Evolutionary conservation across 2,329 filamentous ascomycete genomes (phyloP).

Genomic region (Eutypella sp.): DNA sequence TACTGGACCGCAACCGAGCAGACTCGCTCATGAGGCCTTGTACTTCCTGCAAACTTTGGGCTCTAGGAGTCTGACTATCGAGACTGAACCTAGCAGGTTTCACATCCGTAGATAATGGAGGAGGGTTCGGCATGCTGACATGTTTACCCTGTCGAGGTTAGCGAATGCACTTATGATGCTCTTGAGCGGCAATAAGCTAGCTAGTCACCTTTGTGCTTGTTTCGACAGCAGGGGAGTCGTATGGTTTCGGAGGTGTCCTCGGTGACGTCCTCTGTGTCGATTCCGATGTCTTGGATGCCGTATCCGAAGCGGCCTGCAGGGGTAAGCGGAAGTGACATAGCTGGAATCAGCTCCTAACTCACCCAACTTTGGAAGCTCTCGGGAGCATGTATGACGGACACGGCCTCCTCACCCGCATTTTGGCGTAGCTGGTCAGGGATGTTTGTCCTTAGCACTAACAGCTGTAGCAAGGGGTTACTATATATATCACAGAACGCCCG

Average conservation of each 20-base stretch:
- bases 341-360: slow-evolving; percentile 23
- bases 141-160: slow-evolving; percentile 24
- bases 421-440: slow-evolving; percentile 53
- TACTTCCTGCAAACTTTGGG: slow-evolving; percentile 76
- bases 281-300: slow-evolving; percentile 29
- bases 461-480: slow-evolving; percentile 30
- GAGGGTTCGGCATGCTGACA: slow-evolving; percentile 52
- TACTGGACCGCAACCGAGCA: slow-evolving; percentile 57
- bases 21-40: slow-evolving; percentile 48
- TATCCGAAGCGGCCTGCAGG: slow-evolving; percentile 38
- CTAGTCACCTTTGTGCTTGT: slow-evolving; percentile 33
- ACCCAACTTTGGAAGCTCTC: slow-evolving; percentile 80
- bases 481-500: slow-evolving; percentile 3
- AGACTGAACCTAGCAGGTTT: slow-evolving; percentile 60
- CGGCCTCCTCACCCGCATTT: slow-evolving; percentile 66
- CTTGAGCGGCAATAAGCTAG: background rate
- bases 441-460: slow-evolving; percentile 51
- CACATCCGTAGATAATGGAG: slow-evolving; percentile 71
- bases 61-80: slow-evolving; percentile 71
- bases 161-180: background rate
- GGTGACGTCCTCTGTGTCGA: slow-evolving; percentile 33
- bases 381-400: slow-evolving; percentile 89
- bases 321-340: slow-evolving; percentile 5
- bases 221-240: slow-evolving; percentile 32
- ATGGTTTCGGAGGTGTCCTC: slow-evolving; percentile 27